Base-by-base conservation (phyloP, 768 basidiomycete species). In the Chalciporus pseudorubinellus region DNA sequence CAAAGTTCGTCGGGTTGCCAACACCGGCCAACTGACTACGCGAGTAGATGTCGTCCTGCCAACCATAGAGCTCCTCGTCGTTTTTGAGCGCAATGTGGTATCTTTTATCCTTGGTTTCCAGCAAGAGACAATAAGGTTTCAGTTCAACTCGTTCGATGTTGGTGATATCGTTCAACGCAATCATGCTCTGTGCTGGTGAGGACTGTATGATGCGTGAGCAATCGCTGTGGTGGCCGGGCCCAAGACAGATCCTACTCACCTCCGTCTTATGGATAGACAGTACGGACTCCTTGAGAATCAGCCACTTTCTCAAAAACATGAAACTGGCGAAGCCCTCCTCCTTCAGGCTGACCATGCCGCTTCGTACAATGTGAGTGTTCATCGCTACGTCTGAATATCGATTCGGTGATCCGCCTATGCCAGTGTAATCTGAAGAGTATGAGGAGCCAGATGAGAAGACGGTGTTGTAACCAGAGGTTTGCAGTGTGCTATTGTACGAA, bases 1-100 rank as follows among this genome's bases (percentile, higher is more conserved):
- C 92, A 65, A 99, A 98, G 70, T 99, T 95, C 8, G 95, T 98
- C 0, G 95, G 95, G 59, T 88, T 89, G 67, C 87, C 87, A 39
- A 95, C 90, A 22, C 95, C 92, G 85, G 95, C 91, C 44, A 94
- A 76, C 3, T 95, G 93, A 62, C 89, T 92, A 42, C 93, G 82
- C 6, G 82, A 83, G 71, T 98, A 98, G 53, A 99, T 87, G 66
- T 97, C 95, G 64, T 99, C 95, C 69, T 95, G 90, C 95, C 95
- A 98, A 16, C 86, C 85, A 62, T 99, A 99, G n/a, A 99, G 78
- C 63, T 99, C 95, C 59, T 95, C 92, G 65, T 99, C 95, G 57
- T 78, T 90, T 74, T 95, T 97, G 56, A 97, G 74, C 2, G 91
- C 83, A 44, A 95, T 72, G 65, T 80, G 87, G 63, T 82, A 87